Base-by-base conservation (phyloP, 2,329 filamentous ascomycete genomes). In the Trichoderma sp. region DNA sequence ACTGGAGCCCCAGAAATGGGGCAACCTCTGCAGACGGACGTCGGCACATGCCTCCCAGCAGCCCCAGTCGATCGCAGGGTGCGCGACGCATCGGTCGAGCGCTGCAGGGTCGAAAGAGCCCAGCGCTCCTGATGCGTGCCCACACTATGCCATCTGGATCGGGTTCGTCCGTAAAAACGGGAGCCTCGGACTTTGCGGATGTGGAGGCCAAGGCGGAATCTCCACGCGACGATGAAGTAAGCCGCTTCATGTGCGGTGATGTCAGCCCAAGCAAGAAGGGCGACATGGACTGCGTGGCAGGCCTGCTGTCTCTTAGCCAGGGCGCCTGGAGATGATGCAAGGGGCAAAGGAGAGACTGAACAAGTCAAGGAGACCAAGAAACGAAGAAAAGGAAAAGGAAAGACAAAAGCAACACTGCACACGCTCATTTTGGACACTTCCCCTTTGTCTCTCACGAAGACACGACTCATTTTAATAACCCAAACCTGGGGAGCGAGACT, bases 271-370 rank as follows among this genome's bases (percentile, higher is more conserved):
- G 88, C 73, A 92, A 92, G 77, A 88, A 87, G 74, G 86, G 88
- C 64, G 94, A 97, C 74, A 82, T 96, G 75, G 92, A 96, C 74
- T 96, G 92, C 73, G 89, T 97, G 54, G 92, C 94, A 63, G 92
- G 92, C n/a, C 78, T 98, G 68, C 77, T 97, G 68, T 94, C 91
- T 58, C 82, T 98, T 52, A 96, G 92, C 72, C 91, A 96, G 78
- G 94, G 93, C n/a, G 92, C 92, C 73, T 97, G 93, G 93, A 85
- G 87, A 73, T 90, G 78, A 61, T 54, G 48, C 45, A 26, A 4
- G 34, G 17, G 30, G 21, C 44, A 17, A 59, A 17, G n/a, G 21
- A 43, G 10, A 45, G 67, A 41, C 17, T 41, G 15, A n/a, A 15
- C 15, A 45, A 44, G 43, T 1, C 15, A 57, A 15, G 43, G 21